Base-by-base conservation (phyloP, 192 early-diverging fungal genomes). In the Endogone sp. region DNA sequence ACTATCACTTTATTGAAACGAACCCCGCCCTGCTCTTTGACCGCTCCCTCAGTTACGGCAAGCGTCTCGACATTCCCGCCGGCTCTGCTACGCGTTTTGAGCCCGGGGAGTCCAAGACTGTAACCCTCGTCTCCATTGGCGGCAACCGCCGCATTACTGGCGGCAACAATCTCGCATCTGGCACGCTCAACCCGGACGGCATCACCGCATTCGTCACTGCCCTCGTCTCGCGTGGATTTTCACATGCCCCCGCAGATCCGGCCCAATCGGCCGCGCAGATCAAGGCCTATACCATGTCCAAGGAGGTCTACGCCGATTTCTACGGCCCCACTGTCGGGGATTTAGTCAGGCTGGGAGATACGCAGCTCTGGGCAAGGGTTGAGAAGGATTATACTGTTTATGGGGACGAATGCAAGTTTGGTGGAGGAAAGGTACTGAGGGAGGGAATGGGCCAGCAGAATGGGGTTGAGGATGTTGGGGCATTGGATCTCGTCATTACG, bases 381-480 rank as follows among this genome's bases (percentile, higher is more conserved):
- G 97, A 99, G 77, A 84, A 84, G 69, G 97, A 99, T 71, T 92
- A 75, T 30, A 96, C 97, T 0, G 77, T 86, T 13, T 97, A 96
- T 71, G 97, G 97, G 49, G 95, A 99, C 70, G 97, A 99, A 75
- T 90, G 89, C 72, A 95, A 95, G 71, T 98, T 98, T 86, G 96
- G 96, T 55, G 95, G 94, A 64, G 94, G 95, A 58, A 95, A 95
- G 79, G 94, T 95, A 10, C 79, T 96, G 73, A 84, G 94, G 62
- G 95, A 97, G 69, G 97, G 97, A 55, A 99, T 99, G 97, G 97
- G 97, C 23, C 93, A 95, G 76, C 79, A 83, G 16, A 87, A 85
- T 29, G 84, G 82, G 13, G 71, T 89, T n/a, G 49, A 67, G 22
- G 89, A 92, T 66, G 69, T 30, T 0, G 90, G 92, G 49, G 89